A percentile compares a stretch with the other conserved stretches of the same genome.
Evolutionary conservation across 192 early-diverging fungal species (phyloP).

Genomic region (Geranomyces variabilis): DNA sequence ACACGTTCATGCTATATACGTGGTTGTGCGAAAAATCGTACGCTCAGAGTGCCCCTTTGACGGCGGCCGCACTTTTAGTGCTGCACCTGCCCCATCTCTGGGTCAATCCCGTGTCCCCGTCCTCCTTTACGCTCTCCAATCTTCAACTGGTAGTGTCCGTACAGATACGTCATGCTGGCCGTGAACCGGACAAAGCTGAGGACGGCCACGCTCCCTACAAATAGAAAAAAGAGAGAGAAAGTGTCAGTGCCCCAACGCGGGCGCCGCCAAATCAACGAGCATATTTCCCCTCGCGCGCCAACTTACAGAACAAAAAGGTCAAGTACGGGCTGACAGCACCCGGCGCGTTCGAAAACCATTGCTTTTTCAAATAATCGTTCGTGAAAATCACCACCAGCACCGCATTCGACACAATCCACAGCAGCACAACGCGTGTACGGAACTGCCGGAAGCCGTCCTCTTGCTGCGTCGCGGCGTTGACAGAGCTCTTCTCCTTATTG

Average conservation of each 20-base stretch:
- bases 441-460: constrained; percentile 59
- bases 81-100: background rate
- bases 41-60: too few relatives aligned
- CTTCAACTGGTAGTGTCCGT: constrained; percentile 36
- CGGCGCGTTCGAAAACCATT: constrained; percentile 36
- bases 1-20: too few relatives aligned
- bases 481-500: constrained; percentile 28
- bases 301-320: constrained; percentile 50
- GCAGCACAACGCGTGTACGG: constrained; percentile 52
- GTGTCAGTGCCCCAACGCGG: background rate
- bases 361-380: constrained; percentile 28
- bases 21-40: too few relatives aligned
- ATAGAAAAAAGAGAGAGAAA: background rate
- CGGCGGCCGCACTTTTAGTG: too few relatives aligned
- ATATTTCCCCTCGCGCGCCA: background rate
- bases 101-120: constrained; percentile 16
- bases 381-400: constrained; percentile 50
- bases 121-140: constrained; percentile 32
- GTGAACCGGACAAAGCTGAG: constrained; percentile 43
- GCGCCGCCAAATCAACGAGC: too few relatives aligned
- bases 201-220: constrained; percentile 37
- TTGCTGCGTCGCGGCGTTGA: constrained; percentile 37
- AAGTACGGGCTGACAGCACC: constrained; percentile 48
- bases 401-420: constrained; percentile 52
- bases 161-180: constrained; percentile 38